Conservation (phyloP, 129 eudicot genomes). For the Lactuca saligna region DNA sequence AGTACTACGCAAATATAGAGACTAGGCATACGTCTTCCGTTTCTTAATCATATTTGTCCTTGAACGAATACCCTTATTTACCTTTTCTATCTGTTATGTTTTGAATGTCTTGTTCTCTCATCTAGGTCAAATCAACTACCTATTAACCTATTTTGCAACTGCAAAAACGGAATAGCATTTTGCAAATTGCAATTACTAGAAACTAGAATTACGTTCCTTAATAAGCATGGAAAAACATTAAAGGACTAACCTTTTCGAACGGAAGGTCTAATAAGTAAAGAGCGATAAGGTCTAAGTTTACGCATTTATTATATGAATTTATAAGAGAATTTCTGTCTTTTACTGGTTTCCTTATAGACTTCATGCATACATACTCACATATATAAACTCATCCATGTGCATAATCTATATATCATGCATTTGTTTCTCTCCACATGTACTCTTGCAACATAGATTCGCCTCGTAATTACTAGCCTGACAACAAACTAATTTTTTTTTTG, state of each 20-base stretch:
- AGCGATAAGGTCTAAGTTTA: not conserved
- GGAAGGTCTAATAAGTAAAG: not conserved
- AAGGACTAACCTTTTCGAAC: not conserved
- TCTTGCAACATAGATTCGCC: slow-evolving; percentile 16
- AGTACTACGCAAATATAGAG: not conserved
- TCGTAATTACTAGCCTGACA: not conserved
- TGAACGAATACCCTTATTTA: slow-evolving; percentile 12
- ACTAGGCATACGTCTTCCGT: not conserved
- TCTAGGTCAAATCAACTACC: slow-evolving; percentile 3
- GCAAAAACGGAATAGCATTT: slow-evolving; percentile 3
- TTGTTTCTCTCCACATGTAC: slow-evolving; percentile 8
- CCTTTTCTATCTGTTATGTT: not conserved
- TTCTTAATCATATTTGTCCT: not conserved
- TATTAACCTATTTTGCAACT: not conserved
- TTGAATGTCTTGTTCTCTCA: not conserved
- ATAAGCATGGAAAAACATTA: slow-evolving; percentile 3
- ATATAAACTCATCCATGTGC: not conserved
- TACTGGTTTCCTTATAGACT: slow-evolving; percentile 10
- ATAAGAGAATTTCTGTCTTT: slow-evolving; percentile 1
- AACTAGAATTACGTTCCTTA: not conserved
- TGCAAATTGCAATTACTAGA: not conserved
- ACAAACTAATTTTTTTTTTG: not conserved
- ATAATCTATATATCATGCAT: slow-evolving; percentile 11
- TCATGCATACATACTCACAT: not conserved
- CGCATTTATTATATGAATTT: slow-evolving; percentile 4